Evolutionary conservation across 2,329 filamentous ascomycete genomes (phyloP), one percentile per base, ranked within the genome.

Genomic region (Hortaea werneckii): DNA sequence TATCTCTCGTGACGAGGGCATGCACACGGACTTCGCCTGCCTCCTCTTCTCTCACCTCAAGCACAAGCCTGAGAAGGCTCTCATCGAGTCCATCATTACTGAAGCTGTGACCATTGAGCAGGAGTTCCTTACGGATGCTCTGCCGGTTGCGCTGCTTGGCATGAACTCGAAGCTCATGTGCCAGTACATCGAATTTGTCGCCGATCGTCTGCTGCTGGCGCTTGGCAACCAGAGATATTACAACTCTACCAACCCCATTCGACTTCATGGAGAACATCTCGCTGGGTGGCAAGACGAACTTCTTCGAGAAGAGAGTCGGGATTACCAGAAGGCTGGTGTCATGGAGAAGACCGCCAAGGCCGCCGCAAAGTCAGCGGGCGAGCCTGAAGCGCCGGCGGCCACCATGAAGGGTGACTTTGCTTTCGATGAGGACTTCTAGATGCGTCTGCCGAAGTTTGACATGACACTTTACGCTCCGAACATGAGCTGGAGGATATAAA

Each of bases 231-330:
- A 85, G 60, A 96, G 95, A 78, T 77, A 85, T 61, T 98, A 94
- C 80, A 86, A 92, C 65, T 76, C 84, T 27, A 79, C 83, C 67
- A 98, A 98, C 75, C 92, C 92, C 66, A 3, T 98, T 98, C 67
- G 92, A 98, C 77, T 98, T 98, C 71, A 98, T 98, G 92, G 92
- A 98, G 79, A 95, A 95, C 73, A 98, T 98, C 70, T 96, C 92
- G 20, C 79, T 98, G 8, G 87, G 88, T 43, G 92, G 92, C 71
- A 98, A 98, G 85, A 98, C 92, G 67, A 98, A 98, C 82, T 98
- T 98, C 80, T 98, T 98, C 68, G 92, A 98, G 84, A 98, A 98
- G 85, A 87, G 92, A 60, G 92, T 98, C 47, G 92, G 84, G 92
- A 98, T 65, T 98, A 98, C 80, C 92, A 98, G 74, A 98, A 98